Percentiles rank a stretch among this genome's conserved stretches.
phyloP scores from a whole-genome alignment of 2,329 filamentous ascomycete species.

The Cercospora brassicicola region DNA sequence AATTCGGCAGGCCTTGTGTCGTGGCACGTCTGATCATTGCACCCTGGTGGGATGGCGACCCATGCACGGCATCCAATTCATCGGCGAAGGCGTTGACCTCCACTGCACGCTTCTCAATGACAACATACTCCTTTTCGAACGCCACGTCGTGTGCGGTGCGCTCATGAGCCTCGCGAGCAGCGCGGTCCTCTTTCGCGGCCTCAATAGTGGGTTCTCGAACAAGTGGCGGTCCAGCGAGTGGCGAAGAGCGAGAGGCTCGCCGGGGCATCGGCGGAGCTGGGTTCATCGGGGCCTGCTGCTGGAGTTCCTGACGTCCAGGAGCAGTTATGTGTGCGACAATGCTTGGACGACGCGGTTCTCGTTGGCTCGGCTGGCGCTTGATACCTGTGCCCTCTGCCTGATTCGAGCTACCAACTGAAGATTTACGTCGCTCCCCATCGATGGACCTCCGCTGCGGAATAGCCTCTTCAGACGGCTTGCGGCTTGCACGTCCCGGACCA shows the following conservation, averaged over 20 bases:
- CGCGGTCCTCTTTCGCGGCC: constrained; percentile 23
- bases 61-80: constrained; percentile 75
- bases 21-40: constrained; percentile 74
- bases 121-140: constrained; percentile 89
- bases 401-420: constrained; percentile 25
- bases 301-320: constrained; percentile 43
- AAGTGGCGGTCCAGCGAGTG: constrained; percentile 45
- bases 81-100: constrained; percentile 97
- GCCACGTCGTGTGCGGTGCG: constrained; percentile 80
- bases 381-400: constrained; percentile 25
- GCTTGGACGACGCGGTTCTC: constrained; percentile 46
- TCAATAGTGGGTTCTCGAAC: constrained; percentile 47
- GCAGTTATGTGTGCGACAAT: constrained; percentile 49
- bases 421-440: constrained; percentile 31
- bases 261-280: constrained; percentile 53
- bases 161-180: constrained; percentile 54
- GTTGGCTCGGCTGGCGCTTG: constrained; percentile 40
- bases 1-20: constrained; percentile 70
- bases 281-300: constrained; percentile 30
- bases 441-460: constrained; percentile 23
- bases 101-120: constrained; percentile 91
- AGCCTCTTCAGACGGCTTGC: constrained; percentile 34
- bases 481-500: constrained; percentile 17
- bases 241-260: constrained; percentile 55
- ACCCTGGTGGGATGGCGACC: constrained; percentile 53